A percentile compares a stretch with the other conserved stretches of the same genome.
phyloP scores from a whole-genome alignment of 2,329 filamentous ascomycete genomes.

The Cryphonectria parasitica region DNA sequence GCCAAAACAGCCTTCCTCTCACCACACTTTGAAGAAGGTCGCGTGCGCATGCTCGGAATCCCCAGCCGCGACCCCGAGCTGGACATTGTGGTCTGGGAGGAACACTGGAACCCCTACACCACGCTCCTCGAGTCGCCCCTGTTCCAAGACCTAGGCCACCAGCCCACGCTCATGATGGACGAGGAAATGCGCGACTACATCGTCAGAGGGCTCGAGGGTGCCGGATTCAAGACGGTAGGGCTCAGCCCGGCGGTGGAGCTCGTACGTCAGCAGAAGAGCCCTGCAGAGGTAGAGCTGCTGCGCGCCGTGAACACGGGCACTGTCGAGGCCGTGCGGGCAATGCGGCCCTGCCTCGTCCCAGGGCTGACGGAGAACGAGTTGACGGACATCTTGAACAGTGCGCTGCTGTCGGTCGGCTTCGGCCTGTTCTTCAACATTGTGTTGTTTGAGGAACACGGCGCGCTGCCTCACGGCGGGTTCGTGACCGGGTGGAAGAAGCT shows the following conservation, averaged over 20 bases:
- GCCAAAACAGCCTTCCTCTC: conserved; percentile 63
- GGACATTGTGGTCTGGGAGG: conserved; percentile 63
- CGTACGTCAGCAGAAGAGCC: conserved; percentile 61
- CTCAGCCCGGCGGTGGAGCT: conserved; percentile 58
- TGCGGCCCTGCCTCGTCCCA: conserved; percentile 57
- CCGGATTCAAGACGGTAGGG: conserved; percentile 61
- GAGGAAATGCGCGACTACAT: conserved; percentile 69
- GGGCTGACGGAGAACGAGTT: conserved; percentile 64
- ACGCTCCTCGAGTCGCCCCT: conserved; percentile 53
- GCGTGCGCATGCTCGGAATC: conserved; percentile 62
- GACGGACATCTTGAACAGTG: conserved; percentile 56
- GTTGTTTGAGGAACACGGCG: conserved; percentile 60
- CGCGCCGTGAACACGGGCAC: conserved; percentile 67
- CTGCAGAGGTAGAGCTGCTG: conserved; percentile 59
- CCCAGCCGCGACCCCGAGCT: conserved; percentile 54
- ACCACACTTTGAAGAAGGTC: conserved; percentile 63
- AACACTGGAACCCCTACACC: conserved; percentile 66
- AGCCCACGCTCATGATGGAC: conserved; percentile 61
- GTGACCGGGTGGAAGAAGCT: conserved; percentile 55
- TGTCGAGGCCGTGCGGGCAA: conserved; percentile 62
- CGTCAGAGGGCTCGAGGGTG: conserved; percentile 55
- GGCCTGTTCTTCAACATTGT: conserved; percentile 67
- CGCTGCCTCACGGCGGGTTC: conserved; percentile 58
- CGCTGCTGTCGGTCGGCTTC: conserved; percentile 57
- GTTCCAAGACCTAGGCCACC: conserved; percentile 35